These are phyloP conservation scores for Chaetomiaceae sp. DNA, from an alignment of 2,329 filamentous ascomycete genomes.

Conservation along the genomic window DNA sequence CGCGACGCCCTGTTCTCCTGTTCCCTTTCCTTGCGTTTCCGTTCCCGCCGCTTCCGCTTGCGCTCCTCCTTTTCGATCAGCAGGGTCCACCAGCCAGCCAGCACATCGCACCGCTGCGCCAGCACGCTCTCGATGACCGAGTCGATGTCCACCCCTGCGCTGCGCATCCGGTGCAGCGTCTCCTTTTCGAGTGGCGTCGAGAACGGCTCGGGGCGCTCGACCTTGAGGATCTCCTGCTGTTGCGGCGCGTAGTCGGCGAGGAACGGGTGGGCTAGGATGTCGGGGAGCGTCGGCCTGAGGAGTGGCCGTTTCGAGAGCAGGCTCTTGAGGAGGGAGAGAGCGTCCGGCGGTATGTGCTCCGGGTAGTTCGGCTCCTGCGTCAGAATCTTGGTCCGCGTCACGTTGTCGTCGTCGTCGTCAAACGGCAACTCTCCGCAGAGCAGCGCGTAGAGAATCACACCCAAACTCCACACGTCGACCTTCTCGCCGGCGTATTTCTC, in stretches of 20 bases:
- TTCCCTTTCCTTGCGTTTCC: constrained; percentile 81
- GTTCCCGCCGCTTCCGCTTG: constrained; percentile 74
- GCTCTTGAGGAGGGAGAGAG: constrained; percentile 68
- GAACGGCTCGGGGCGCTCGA: constrained; percentile 77
- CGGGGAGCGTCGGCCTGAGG: constrained; percentile 72
- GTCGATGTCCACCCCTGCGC: constrained; percentile 90
- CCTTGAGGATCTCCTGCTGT: constrained; percentile 83
- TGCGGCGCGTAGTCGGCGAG: constrained; percentile 79
- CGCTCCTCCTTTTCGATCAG: constrained; percentile 91
- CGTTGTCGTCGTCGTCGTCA: constrained; percentile 89
- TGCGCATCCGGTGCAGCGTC: constrained; percentile 85
- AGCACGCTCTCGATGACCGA: constrained; percentile 91
- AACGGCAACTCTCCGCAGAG: constrained; percentile 86
- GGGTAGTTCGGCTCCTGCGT: constrained; percentile 82
- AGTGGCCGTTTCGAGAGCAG: constrained; percentile 90
- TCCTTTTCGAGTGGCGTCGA: constrained; percentile 84
- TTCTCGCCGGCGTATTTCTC: constrained; percentile 98
- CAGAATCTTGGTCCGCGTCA: constrained; percentile 81
- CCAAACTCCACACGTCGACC: constrained; percentile 92
- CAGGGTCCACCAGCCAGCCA: constrained; percentile 95
- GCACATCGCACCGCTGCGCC: constrained; percentile 79
- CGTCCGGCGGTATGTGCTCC: constrained; percentile 71
- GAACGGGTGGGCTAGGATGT: constrained; percentile 85
- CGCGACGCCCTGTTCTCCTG: constrained; percentile 73
- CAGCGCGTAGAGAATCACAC: constrained; percentile 78